These are phyloP conservation scores for Penicillium angulare DNA, from an alignment of 495 filamentous ascomycete genomes.

Conservation along the genomic window DNA sequence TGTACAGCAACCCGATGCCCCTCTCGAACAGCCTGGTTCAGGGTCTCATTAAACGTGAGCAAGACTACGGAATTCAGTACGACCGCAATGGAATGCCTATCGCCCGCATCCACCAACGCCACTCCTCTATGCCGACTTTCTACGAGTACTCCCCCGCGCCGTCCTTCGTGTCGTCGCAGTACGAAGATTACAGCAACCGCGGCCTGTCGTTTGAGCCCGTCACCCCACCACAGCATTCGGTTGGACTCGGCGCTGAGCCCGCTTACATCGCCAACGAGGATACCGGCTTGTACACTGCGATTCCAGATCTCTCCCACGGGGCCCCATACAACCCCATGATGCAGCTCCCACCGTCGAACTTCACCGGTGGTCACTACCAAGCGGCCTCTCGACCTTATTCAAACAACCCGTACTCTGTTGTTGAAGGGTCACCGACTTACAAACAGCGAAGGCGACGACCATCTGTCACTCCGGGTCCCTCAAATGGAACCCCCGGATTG, in stretches of 20 bases:
- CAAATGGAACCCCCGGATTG: slow-evolving; percentile 60
- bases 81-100: slow-evolving; percentile 88
- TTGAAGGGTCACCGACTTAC: slow-evolving; percentile 97
- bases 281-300: slow-evolving; percentile 89
- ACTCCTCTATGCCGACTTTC: slow-evolving; percentile 95
- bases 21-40: slow-evolving; percentile 61
- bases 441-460: slow-evolving; percentile 94
- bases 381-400: slow-evolving; percentile 65
- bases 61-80: slow-evolving; percentile 77
- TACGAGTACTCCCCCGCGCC: slow-evolving; percentile 98
- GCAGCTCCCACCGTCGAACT: slow-evolving; percentile 83
- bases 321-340: slow-evolving; percentile 75
- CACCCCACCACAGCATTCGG: slow-evolving; percentile 86
- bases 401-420: slow-evolving; percentile 87
- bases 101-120: slow-evolving; percentile 77
- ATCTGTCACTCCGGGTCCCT: slow-evolving; percentile 76
- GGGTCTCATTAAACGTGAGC: slow-evolving; percentile 77
- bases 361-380: slow-evolving; percentile 72
- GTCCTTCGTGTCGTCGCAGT: slow-evolving; percentile 94
- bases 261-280: slow-evolving; percentile 98
- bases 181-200: slow-evolving; percentile 95
- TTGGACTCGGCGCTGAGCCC: slow-evolving; percentile 77
- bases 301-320: slow-evolving; percentile 70
- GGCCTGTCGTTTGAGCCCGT: slow-evolving; percentile 95
- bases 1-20: slow-evolving; percentile 62